Percentiles rank a stretch among this genome's conserved stretches.
Conservation (phyloP, 345 rosid species). For the Gossypium thurberi region DNA sequence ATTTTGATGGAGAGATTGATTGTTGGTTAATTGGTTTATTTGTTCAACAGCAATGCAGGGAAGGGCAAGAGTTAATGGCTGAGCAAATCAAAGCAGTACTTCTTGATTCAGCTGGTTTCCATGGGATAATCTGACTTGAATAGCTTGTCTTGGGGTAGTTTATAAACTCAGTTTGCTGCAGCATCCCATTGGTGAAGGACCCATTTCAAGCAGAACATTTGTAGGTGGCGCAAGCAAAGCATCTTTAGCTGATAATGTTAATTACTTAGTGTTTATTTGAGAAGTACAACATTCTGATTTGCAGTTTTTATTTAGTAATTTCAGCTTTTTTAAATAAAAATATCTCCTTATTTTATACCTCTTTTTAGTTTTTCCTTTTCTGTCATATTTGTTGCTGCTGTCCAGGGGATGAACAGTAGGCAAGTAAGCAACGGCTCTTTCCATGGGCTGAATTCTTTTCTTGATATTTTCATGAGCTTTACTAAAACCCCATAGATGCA, state of each 20-base stretch:
- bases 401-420: background rate
- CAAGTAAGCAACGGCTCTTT: background rate
- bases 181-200: constrained; percentile 11
- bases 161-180: constrained; percentile 16
- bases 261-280: background rate
- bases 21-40: background rate
- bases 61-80: constrained; percentile 71
- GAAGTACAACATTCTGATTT: background rate
- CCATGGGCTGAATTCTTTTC: background rate
- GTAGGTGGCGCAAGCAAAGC: constrained; percentile 9
- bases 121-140: constrained; percentile 34
- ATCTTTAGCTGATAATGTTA: constrained; percentile 10
- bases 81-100: constrained; percentile 94
- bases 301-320: constrained; percentile 14
- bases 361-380: background rate
- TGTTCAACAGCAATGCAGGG: constrained; percentile 74
- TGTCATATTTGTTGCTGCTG: background rate
- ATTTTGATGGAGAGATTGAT: constrained; percentile 16
- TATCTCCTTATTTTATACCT: background rate
- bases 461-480: too few species aligned
- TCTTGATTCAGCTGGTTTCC: constrained; percentile 71
- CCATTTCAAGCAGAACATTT: background rate
- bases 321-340: background rate
- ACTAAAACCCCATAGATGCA: too few species aligned
- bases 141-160: constrained; percentile 10